Evolutionary conservation across 2,329 filamentous ascomycete genomes (phyloP).

Genomic region (Epichloe aotearoae): DNA sequence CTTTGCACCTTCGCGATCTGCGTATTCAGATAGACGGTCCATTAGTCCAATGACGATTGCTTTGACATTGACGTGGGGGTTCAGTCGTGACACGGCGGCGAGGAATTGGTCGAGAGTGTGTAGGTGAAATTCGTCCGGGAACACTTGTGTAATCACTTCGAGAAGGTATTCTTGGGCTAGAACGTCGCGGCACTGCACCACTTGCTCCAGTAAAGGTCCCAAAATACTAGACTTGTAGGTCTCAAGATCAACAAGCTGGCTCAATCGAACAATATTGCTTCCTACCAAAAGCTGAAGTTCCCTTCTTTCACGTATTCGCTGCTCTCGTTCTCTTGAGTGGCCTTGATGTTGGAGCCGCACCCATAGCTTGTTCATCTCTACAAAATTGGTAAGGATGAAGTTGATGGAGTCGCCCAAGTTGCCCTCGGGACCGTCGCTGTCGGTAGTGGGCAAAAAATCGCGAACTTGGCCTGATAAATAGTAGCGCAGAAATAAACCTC

Average conservation of each 20-base stretch:
- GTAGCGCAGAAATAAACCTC: conserved; percentile 88
- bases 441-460: conserved; percentile 71
- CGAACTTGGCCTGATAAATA: conserved; percentile 91
- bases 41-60: conserved; percentile 95
- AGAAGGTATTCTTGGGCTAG: conserved; percentile 93
- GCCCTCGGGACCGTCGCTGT: conserved; percentile 81
- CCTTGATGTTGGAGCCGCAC: conserved; percentile 94
- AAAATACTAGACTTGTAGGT: conserved; percentile 87
- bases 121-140: conserved; percentile 95
- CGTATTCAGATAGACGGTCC: conserved; percentile 89
- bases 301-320: conserved; percentile 85
- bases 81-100: conserved; percentile 80
- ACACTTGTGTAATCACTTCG: conserved; percentile 97
- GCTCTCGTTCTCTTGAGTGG: conserved; percentile 85
- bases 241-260: conserved; percentile 88
- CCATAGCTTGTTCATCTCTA: conserved; percentile 99
- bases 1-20: conserved; percentile 70
- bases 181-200: conserved; percentile 94
- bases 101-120: conserved; percentile 94
- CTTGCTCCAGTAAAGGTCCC: conserved; percentile 81
- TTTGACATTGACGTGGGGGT: conserved; percentile 96
- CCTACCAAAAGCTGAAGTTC: conserved; percentile 92
- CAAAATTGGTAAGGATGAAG: conserved; percentile 96
- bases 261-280: conserved; percentile 88
- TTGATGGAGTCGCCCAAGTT: conserved; percentile 96